Evolutionary conservation across 1,139 yeast genomes (phyloP).

Genomic region (Zygosaccharomyces pseudobailii): DNA sequence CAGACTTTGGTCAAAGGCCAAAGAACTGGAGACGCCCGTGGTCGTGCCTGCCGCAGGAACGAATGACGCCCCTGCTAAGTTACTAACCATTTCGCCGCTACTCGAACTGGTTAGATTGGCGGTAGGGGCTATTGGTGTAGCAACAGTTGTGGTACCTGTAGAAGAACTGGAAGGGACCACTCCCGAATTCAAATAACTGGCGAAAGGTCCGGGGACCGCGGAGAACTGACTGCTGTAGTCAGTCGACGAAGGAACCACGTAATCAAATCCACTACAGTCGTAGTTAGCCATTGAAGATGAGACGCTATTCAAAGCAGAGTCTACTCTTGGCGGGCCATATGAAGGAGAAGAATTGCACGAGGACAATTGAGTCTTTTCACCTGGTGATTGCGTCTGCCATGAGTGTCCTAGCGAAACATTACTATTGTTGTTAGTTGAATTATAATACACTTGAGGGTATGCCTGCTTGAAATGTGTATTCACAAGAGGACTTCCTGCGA

Average conservation of each 20-base stretch:
- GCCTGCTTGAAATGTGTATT: constrained; percentile 21
- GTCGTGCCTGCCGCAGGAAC: constrained; percentile 1
- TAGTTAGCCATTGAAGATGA: constrained; percentile 13
- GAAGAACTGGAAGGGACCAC: constrained; percentile 4
- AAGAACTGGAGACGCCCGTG: constrained; percentile 1
- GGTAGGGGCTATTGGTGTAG: constrained; percentile 6
- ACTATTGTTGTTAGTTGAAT: constrained; percentile 14
- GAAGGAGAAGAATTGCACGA: constrained; percentile 22
- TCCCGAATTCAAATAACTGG: constrained; percentile 11
- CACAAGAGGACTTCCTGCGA: constrained; percentile 10
- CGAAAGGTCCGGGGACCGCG: constrained; percentile 6
- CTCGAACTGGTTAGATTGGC: constrained; percentile 8
- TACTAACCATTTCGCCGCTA: constrained; percentile 8
- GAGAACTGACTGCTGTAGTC: constrained; percentile 14
- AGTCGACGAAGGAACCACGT: constrained; percentile 12
- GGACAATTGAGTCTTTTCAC: constrained; percentile 12
- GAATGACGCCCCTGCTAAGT: constrained; percentile 9
- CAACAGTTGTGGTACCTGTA: constrained; percentile 3
- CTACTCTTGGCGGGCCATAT: constrained; percentile 16
- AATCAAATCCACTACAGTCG: constrained; percentile 13
- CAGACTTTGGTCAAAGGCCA: constrained; percentile 6
- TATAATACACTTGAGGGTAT: constrained; percentile 26
- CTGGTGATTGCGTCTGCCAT: constrained; percentile 3
- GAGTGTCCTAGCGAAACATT: constrained; percentile 13
- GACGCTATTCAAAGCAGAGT: constrained; percentile 15